phyloP scores from a whole-genome alignment of 495 filamentous ascomycete species.

The Xylaria scruposa region DNA sequence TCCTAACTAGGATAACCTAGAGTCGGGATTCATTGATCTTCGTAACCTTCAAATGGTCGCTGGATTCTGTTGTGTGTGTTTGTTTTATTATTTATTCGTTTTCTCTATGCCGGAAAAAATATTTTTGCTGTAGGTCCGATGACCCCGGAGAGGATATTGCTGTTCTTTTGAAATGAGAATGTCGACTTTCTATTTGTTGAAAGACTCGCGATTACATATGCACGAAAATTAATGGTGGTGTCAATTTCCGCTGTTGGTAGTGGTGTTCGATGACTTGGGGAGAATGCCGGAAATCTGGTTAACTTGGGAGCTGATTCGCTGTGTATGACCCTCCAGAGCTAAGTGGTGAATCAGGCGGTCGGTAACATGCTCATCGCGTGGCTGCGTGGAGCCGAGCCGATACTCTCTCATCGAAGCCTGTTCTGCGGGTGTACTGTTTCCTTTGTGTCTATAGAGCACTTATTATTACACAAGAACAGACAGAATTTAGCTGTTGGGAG shows the following conservation, averaged over 20 bases:
- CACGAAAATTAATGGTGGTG: neutral
- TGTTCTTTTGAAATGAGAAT: neutral
- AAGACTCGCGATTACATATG: neutral
- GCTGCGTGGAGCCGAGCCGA: conserved; percentile 6
- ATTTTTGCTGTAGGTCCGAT: neutral
- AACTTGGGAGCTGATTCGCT: conserved; percentile 1
- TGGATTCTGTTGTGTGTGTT: neutral
- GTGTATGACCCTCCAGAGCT: conserved; percentile 5
- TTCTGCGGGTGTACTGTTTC: conserved; percentile 12
- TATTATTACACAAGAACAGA: neutral
- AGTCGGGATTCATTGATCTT: neutral
- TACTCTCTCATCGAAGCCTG: neutral
- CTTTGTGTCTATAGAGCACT: neutral
- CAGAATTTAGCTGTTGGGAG: neutral
- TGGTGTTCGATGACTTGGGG: neutral
- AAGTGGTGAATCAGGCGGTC: conserved; percentile 15
- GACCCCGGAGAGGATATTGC: neutral
- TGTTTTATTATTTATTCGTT: neutral
- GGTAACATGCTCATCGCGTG: conserved; percentile 9
- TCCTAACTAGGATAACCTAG: neutral
- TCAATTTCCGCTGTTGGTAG: neutral
- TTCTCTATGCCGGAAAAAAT: conserved; percentile 2
- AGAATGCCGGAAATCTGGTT: conserved; percentile 3
- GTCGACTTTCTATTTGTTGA: neutral
- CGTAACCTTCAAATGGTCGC: neutral